Conservation (phyloP, 2,329 filamentous ascomycete species). For the Monilinia fructicola region DNA sequence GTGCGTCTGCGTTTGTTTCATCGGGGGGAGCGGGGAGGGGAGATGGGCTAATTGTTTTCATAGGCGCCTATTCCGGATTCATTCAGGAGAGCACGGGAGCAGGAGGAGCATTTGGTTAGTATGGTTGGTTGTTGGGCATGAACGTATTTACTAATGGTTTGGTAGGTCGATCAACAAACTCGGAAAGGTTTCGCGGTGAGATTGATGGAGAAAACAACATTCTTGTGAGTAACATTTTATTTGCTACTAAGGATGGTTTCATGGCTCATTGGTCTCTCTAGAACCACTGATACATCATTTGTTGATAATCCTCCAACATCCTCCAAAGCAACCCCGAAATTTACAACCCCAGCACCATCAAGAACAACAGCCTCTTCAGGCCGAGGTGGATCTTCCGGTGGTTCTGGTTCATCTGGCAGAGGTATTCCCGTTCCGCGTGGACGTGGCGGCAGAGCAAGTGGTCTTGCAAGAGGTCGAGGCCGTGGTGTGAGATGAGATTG, state of each 20-base stretch:
- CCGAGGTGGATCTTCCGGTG: constrained; percentile 31
- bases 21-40: not conserved
- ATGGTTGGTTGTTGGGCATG: not conserved
- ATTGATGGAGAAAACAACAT: constrained; percentile 76
- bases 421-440: constrained; percentile 38
- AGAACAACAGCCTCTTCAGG: constrained; percentile 29
- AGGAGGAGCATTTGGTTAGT: constrained; percentile 51
- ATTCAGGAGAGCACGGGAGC: constrained; percentile 65
- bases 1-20: constrained; percentile 48
- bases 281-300: constrained; percentile 89
- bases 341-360: constrained; percentile 39
- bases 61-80: constrained; percentile 83
- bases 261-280: constrained; percentile 42
- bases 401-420: constrained; percentile 35
- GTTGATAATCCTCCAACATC: constrained; percentile 75
- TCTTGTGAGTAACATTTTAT: constrained; percentile 59
- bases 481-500: constrained; percentile 35
- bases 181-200: constrained; percentile 42
- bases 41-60: constrained; percentile 15
- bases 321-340: constrained; percentile 50
- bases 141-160: constrained; percentile 19
- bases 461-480: constrained; percentile 40
- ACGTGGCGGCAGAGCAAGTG: constrained; percentile 40
- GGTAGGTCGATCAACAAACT: constrained; percentile 41
- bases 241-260: constrained; percentile 9